phyloP scores from a whole-genome alignment of 2,329 filamentous ascomycete species.

The Cordyceps cicadae region DNA sequence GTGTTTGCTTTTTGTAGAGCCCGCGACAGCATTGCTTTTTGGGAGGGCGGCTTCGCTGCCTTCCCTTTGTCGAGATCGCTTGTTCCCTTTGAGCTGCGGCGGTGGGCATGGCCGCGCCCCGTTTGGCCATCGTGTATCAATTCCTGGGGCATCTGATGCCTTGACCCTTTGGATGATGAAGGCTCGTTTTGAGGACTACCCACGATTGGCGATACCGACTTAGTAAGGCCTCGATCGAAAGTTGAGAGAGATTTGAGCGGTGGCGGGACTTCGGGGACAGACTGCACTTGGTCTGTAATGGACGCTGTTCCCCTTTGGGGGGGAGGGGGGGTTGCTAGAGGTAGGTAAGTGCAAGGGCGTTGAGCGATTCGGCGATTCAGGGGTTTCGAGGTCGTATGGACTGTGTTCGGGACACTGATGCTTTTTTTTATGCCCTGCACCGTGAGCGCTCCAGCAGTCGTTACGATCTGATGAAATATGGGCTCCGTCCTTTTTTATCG shows the following conservation, averaged over 20 bases:
- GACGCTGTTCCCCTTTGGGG: not conserved
- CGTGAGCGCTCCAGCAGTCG: not conserved
- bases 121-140: not conserved
- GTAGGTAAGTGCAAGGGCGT: not conserved
- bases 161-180: not conserved
- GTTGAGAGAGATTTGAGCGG: not conserved
- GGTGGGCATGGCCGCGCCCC: slow-evolving; percentile 23
- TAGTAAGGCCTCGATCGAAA: slow-evolving; percentile 14
- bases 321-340: not conserved
- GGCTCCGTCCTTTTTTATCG: not conserved
- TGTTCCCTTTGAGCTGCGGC: slow-evolving; percentile 26
- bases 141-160: slow-evolving; percentile 1
- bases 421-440: not conserved
- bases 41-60: slow-evolving; percentile 49
- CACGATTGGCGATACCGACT: not conserved
- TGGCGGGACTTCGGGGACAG: not conserved
- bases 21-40: slow-evolving; percentile 95
- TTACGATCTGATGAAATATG: not conserved
- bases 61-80: slow-evolving; percentile 22
- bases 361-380: not conserved
- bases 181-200: not conserved
- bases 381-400: not conserved
- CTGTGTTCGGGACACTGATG: not conserved
- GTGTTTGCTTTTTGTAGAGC: slow-evolving; percentile 93
- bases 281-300: not conserved